Conservation (phyloP, 352 stramenopile species). For the Phytopythium helicoides region DNA sequence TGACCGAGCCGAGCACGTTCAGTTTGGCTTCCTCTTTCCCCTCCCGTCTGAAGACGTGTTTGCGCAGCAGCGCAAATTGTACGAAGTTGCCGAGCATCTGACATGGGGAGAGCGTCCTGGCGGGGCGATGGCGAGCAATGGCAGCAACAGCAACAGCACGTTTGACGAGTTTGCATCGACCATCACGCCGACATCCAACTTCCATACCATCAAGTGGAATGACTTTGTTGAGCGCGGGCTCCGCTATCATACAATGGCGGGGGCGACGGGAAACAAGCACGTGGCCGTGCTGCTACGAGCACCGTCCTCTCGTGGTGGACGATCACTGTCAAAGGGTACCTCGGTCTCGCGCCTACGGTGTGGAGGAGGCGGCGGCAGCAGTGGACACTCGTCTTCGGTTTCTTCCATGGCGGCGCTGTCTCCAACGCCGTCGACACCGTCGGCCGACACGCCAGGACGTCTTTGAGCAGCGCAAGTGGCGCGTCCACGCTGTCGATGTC, state of each 20-base stretch:
- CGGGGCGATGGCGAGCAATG: slow-evolving; percentile 7
- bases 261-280: slow-evolving; percentile 51
- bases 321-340: slow-evolving; percentile 25
- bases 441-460: slow-evolving; percentile 10
- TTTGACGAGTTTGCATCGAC: slow-evolving; percentile 39
- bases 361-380: slow-evolving; percentile 1
- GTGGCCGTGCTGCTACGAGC: slow-evolving; percentile 52
- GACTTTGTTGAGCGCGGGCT: slow-evolving; percentile 66
- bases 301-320: slow-evolving; percentile 24
- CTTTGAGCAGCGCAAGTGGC: slow-evolving; percentile 14
- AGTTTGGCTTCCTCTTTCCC: slow-evolving; percentile 76
- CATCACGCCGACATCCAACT: slow-evolving; percentile 64
- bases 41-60: slow-evolving; percentile 82
- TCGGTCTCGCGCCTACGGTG: slow-evolving; percentile 22
- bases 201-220: slow-evolving; percentile 69
- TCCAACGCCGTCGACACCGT: slow-evolving; percentile 30
- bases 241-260: slow-evolving; percentile 57
- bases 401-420: slow-evolving; percentile 18
- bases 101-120: slow-evolving; percentile 42
- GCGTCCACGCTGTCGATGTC: slow-evolving; percentile 25
- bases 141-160: slow-evolving; percentile 13
- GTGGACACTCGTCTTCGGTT: slow-evolving; percentile 21
- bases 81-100: slow-evolving; percentile 71
- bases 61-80: slow-evolving; percentile 71
- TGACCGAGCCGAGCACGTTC: slow-evolving; percentile 59